Base-by-base conservation (phyloP, 805 yeast genomes). In the Pichia manshurica region DNA sequence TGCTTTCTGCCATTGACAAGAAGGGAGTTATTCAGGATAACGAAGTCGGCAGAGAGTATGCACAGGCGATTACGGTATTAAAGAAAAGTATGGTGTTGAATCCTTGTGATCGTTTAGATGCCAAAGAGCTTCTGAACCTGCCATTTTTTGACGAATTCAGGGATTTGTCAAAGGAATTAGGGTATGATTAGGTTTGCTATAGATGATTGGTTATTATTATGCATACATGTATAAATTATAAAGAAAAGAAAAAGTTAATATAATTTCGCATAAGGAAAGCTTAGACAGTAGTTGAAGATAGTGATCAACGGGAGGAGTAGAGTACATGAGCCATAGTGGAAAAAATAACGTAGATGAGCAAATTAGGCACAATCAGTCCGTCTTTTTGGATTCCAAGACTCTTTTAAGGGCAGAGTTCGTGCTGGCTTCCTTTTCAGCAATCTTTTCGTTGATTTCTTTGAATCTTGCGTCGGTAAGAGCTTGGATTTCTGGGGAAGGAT, bases 71-170 rank as follows among this genome's bases (percentile, higher is more conserved):
- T 48, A 78, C 79, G 47, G 58, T 83, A n/a, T 64, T 83, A 39
- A 72, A 77, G 52, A 73, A 70, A 32, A 78, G 82, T 53, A 71
- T 83, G 58, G 74, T 71, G 36, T 70, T 82, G 72, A 78, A 82
- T 62, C 81, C 82, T 6, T 59, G 63, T 38, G 74, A 75, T 49
- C 64, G 90, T 49, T 68, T 75, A n/a, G 67, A 77, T 6, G 85
- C 88, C 0, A 71, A 69, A 47, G 80, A 79, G 34, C 71, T 81
- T 10, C 63, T 83, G 51, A 69, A 72, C 42, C 70, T 77, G 64
- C 77, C 79, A 21, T 86, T 83, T 61, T 84, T 87, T 61, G 68
- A 49, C 28, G 53, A 50, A 35, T 23, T 41, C 53, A 56, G n/a
- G 19, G 40, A 37, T 37, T 9, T 25, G 10, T 10, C 29, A 25